Percentiles rank a stretch among this genome's conserved stretches.
These are phyloP conservation scores for Mycena filopes DNA, from an alignment of 768 basidiomycete genomes.

Conservation along the genomic window DNA sequence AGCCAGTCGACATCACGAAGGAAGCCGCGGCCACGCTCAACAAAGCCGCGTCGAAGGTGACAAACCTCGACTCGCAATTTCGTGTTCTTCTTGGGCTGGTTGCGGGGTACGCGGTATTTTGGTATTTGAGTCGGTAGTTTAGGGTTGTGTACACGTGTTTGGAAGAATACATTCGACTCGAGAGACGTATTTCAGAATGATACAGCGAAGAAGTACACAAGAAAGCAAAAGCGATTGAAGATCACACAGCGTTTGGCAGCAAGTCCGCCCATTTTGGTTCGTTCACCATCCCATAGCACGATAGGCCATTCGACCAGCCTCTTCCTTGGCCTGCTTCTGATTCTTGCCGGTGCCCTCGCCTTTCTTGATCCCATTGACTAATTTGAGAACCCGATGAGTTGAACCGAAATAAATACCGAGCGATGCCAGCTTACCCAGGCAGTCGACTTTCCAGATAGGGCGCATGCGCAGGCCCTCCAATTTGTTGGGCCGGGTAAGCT, in stretches of 20 bases:
- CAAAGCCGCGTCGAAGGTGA: constrained; percentile 50
- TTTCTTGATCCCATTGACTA: constrained; percentile 62
- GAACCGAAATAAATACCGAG: not conserved
- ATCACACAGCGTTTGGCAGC: not conserved
- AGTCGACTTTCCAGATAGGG: constrained; percentile 69
- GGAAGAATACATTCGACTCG: constrained; percentile 9
- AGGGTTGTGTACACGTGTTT: not conserved
- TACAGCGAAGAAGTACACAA: not conserved
- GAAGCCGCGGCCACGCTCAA: constrained; percentile 51
- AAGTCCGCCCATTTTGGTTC: not conserved
- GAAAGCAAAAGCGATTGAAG: too few relatives aligned
- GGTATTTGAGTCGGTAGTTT: constrained; percentile 53
- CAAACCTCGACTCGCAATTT: constrained; percentile 72
- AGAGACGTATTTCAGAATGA: not conserved
- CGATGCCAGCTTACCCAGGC: constrained; percentile 54
- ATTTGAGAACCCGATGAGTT: not conserved
- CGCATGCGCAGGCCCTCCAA: constrained; percentile 60
- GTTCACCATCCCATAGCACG: constrained; percentile 59
- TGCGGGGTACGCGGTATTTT: constrained; percentile 71
- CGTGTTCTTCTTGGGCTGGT: constrained; percentile 69
- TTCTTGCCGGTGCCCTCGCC: constrained; percentile 66
- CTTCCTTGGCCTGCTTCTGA: constrained; percentile 75
- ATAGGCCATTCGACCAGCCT: constrained; percentile 71
- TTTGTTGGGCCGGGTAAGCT: constrained; percentile 58
- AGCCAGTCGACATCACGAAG: constrained; percentile 46